Evolutionary conservation across 73 alveolate species (phyloP).

Genomic region (Paramecium biaurelia): DNA sequence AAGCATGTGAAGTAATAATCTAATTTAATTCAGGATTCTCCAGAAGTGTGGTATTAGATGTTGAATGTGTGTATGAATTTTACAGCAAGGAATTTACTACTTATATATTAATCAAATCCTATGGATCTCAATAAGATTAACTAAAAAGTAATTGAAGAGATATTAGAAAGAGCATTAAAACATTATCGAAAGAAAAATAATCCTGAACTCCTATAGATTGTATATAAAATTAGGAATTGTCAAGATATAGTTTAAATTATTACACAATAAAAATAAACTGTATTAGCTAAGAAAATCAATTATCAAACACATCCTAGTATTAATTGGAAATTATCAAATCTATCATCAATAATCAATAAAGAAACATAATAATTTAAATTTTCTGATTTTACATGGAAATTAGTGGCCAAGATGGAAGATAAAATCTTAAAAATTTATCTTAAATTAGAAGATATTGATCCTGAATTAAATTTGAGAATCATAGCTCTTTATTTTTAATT

Average conservation of each 20-base stretch:
- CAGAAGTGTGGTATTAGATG: slow-evolving; percentile 62
- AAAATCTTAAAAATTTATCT: slow-evolving; percentile 54
- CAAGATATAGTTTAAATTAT: neutral
- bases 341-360: slow-evolving; percentile 55
- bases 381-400: slow-evolving; percentile 58
- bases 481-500: slow-evolving; percentile 49
- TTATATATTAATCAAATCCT: slow-evolving; percentile 33
- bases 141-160: slow-evolving; percentile 54
- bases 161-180: slow-evolving; percentile 59
- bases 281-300: neutral
- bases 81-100: slow-evolving; percentile 59
- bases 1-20: slow-evolving; percentile 54
- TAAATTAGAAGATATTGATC: slow-evolving; percentile 59
- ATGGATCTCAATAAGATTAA: slow-evolving; percentile 40
- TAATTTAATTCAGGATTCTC: neutral
- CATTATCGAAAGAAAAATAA: slow-evolving; percentile 42
- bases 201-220: slow-evolving; percentile 25
- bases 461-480: slow-evolving; percentile 51
- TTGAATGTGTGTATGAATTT: slow-evolving; percentile 59
- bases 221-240: neutral
- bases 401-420: slow-evolving; percentile 65
- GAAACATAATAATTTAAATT: slow-evolving; percentile 61
- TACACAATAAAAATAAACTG: neutral
- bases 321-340: slow-evolving; percentile 60
- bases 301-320: slow-evolving; percentile 61